Conservation (phyloP, 495 filamentous ascomycete genomes). For the Copromyces sp. region DNA sequence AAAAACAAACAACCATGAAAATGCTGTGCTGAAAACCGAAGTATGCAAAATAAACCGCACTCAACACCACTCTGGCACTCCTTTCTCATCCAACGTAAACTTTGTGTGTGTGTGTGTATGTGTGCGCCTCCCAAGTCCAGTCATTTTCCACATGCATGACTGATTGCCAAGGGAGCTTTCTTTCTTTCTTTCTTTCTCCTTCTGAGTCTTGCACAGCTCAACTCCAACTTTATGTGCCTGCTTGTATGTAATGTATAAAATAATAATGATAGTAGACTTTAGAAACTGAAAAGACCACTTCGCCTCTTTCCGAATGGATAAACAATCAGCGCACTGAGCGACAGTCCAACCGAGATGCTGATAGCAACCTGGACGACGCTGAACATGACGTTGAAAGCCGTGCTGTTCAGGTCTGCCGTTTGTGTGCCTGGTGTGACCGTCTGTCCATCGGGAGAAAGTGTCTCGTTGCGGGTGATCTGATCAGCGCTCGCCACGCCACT, state of each 20-base stretch:
- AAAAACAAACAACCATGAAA: neutral
- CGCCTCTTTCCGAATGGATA: constrained; percentile 89
- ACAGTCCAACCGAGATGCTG: constrained; percentile 85
- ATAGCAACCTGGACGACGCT: constrained; percentile 88
- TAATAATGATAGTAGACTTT: constrained; percentile 5
- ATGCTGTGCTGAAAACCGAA: neutral
- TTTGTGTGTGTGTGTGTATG: neutral
- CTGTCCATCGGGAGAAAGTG: constrained; percentile 15
- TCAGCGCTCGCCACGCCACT: constrained; percentile 79
- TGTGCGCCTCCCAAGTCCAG: neutral
- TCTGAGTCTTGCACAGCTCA: neutral
- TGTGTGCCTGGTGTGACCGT: constrained; percentile 15
- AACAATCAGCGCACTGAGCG: constrained; percentile 73
- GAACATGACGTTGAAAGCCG: constrained; percentile 77
- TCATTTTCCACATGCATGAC: neutral
- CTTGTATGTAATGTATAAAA: neutral
- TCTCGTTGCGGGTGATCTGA: constrained; percentile 51
- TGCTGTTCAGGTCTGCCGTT: constrained; percentile 38
- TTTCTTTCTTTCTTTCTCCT: neutral
- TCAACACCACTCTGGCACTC: neutral
- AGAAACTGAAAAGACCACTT: constrained; percentile 85
- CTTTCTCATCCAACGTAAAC: neutral
- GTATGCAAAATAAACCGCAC: neutral
- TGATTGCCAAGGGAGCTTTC: no score
- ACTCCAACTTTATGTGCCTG: neutral